Base-by-base conservation (phyloP, 2,329 filamentous ascomycete genomes). In the Fusarium devonianum region DNA sequence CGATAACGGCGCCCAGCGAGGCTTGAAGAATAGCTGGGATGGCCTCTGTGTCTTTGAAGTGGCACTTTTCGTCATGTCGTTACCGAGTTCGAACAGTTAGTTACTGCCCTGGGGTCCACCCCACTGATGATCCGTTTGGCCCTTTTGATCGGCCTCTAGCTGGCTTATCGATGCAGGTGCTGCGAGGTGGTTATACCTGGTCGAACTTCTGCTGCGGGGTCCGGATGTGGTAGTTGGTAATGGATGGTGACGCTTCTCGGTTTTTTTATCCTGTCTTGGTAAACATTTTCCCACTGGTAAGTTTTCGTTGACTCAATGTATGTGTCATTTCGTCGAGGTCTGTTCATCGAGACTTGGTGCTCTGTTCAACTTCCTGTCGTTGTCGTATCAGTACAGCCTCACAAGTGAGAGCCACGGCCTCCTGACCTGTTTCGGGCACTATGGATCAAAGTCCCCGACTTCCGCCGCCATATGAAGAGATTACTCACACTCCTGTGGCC, bases 401-500 rank as follows among this genome's bases (percentile, higher is more conserved):
- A 49, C 23, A 21, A 34, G n/a, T 34, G 26, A 42, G 23, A 22
- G 26, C 16, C 30, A 21, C 33, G 44, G 23, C 4, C 19, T 28
- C 34, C 33, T 16, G 12, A 13, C 17, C 46, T 19, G 32, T 22
- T 18, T 22, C 35, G 13, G 21, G 28, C 41, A 29, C 32, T 35
- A 55, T 65, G 63, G 51, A 56, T 33, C 48, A 43, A 21, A 48
- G 54, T 28, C 41, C 56, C 25, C 43, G 36, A 30, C 43, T 47
- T 35, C 53, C 59, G 25, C 52, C 54, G 12, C 49, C 53, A 3
- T 63, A 62, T 43, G 47, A 57, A 38, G 59, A 63, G 28, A 40
- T 51, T 37, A 26, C 52, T 25, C 47, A 48, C 32, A 47, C 49
- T 42, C 44, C 50, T 9, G 39, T 34, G 8, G 34, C 33, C 12